Percentiles rank a stretch among this genome's conserved stretches.
Conservation (phyloP, 2,329 filamentous ascomycete genomes). For the Lachnellula willkommii region DNA sequence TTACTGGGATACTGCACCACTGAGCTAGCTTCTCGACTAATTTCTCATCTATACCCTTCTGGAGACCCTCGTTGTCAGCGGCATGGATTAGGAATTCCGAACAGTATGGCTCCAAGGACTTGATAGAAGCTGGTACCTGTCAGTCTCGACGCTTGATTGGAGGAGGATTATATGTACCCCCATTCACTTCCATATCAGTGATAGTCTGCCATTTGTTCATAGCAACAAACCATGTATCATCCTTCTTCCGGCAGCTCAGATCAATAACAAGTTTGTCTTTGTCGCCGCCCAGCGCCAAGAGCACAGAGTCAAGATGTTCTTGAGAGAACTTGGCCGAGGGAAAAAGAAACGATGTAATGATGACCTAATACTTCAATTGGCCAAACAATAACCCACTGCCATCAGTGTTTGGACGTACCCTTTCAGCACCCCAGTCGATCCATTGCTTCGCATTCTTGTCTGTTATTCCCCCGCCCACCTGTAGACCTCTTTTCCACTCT, state of each 20-base stretch:
- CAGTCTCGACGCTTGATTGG: slow-evolving; percentile 5
- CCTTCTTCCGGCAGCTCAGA: slow-evolving; percentile 76
- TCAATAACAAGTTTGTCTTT: slow-evolving; percentile 85
- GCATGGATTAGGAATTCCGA: slow-evolving; percentile 96
- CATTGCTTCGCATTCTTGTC: slow-evolving; percentile 78
- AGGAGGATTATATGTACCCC: slow-evolving; percentile 50
- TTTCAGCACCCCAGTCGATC: slow-evolving; percentile 83
- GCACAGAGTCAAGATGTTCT: slow-evolving; percentile 66
- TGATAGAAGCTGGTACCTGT: slow-evolving; percentile 63
- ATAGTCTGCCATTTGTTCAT: slow-evolving; percentile 99
- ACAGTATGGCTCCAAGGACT: slow-evolving; percentile 80
- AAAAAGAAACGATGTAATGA: slow-evolving; percentile 94
- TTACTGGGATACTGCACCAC: slow-evolving; percentile 91
- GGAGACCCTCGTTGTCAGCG: slow-evolving; percentile 91
- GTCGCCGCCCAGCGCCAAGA: slow-evolving; percentile 67
- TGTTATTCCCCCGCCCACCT: slow-evolving; percentile 91
- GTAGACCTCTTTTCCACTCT: slow-evolving; percentile 74
- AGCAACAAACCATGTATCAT: slow-evolving; percentile 83
- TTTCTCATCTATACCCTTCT: slow-evolving; percentile 82
- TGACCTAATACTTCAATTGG: slow-evolving; percentile 59
- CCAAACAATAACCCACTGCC: neutral
- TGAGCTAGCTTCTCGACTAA: slow-evolving; percentile 70
- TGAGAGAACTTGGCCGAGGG: slow-evolving; percentile 77
- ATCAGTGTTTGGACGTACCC: slow-evolving; percentile 50
- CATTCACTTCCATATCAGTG: slow-evolving; percentile 88